Base-by-base conservation (phyloP, 2,329 filamentous ascomycete genomes). In the Chaetomium sp. region DNA sequence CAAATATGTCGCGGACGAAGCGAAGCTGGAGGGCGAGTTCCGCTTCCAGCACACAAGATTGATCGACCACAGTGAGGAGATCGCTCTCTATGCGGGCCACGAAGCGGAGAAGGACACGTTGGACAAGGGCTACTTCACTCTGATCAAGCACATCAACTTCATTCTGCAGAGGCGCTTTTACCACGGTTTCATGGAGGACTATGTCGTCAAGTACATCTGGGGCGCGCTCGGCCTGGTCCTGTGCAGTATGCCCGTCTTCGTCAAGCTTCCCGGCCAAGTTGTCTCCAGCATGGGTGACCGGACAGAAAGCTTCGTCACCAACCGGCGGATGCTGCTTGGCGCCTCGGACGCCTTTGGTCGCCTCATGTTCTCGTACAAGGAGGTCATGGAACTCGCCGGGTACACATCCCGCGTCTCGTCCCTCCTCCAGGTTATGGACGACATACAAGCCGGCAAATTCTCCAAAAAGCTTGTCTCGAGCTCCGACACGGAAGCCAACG, bases 121-220 rank as follows among this genome's bases (percentile, higher is more conserved):
- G 52, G 94, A 99, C 72, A 97, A 97, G 74, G 92, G 94, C 12
- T 99, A 99, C 72, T 99, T 99, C 68, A 99, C 94, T 1, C 79
- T 99, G 40, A 99, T 99, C 76, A 97, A 96, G 74, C 94, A 99
- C 72, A 92, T 99, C 68, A 99, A 99, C 71, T 86, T 95, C 67
- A 96, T 97, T 62, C 74, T 99, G 59, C 82, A 91, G 41, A 80
- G 89, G 59, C 84, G 94, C 49, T 88, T 99, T 70, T 97, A 97
- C 71, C 92, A 99, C 70, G 92, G 91, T n/a, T 87, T 99, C 66
- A 96, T 97, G 92, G 94, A 99, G 70, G 94, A 99, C 71, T 99
- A 96, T 71, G 90, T 97, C 56, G 96, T 99, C 72, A 99, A 99
- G 72, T 99, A 99, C 70, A 94, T 97, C 73, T 99, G 94, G 94